Percentiles rank a stretch among this genome's conserved stretches.
These are phyloP conservation scores for Penicillium malachiteum DNA, from an alignment of 495 filamentous ascomycete species.

Conservation along the genomic window DNA sequence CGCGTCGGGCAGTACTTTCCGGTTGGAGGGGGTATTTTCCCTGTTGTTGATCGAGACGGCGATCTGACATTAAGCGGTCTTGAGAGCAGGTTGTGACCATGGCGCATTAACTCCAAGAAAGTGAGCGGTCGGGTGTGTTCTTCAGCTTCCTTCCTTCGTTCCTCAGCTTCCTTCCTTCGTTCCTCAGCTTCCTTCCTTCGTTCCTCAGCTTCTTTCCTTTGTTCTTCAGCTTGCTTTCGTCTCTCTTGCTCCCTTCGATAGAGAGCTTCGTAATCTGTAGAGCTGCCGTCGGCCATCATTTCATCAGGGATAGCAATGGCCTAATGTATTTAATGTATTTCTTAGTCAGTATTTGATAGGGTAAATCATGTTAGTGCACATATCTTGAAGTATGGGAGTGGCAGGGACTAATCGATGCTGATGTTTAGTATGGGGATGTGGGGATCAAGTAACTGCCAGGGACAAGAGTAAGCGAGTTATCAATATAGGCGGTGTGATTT, in stretches of 20 bases:
- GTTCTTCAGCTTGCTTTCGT: slow-evolving; percentile 2
- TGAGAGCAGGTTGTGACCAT: slow-evolving; percentile 35
- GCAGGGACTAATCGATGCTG: too few species aligned
- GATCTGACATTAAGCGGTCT: slow-evolving; percentile 16
- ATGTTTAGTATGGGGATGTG: too few species aligned
- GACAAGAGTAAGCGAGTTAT: too few species aligned
- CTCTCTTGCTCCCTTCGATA: slow-evolving; percentile 4
- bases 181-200: neutral
- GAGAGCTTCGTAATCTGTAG: too few species aligned
- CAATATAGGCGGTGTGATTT: too few species aligned
- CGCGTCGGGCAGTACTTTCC: slow-evolving; percentile 7
- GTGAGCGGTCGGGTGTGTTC: slow-evolving; percentile 25
- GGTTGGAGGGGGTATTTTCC: slow-evolving; percentile 23
- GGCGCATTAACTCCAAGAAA: slow-evolving; percentile 34
- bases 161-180: neutral
- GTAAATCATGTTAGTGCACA: too few species aligned
- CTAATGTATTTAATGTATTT: too few species aligned
- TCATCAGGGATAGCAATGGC: too few species aligned
- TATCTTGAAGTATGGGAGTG: too few species aligned
- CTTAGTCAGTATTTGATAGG: too few species aligned
- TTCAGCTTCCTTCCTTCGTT: neutral
- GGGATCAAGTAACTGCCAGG: too few species aligned
- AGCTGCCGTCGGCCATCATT: slow-evolving; percentile 11
- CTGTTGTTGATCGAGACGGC: slow-evolving; percentile 33
- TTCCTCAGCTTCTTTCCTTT: slow-evolving; percentile 9